phyloP scores from a whole-genome alignment of 2,329 filamentous ascomycete species.

The Cordyceps javanica region DNA sequence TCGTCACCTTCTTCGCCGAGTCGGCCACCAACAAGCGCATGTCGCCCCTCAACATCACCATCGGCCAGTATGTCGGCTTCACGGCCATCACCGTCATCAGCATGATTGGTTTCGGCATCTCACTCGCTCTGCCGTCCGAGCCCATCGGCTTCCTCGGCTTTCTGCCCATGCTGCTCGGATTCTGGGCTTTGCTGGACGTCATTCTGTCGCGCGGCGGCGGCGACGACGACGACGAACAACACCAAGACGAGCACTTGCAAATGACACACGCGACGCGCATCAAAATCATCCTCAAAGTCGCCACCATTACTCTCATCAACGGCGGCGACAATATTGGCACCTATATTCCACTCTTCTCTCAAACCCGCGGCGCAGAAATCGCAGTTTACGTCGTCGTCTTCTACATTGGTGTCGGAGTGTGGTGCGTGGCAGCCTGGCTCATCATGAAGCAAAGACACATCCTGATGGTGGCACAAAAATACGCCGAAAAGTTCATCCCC shows the following conservation, averaged over 20 bases:
- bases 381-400: conserved; percentile 27
- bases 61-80: conserved; percentile 28
- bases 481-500: conserved; percentile 22
- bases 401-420: conserved; percentile 27
- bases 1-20: conserved; percentile 31
- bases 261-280: conserved; percentile 12
- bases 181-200: conserved; percentile 23
- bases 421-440: conserved; percentile 24
- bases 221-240: conserved; percentile 12
- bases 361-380: conserved; percentile 25
- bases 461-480: conserved; percentile 20
- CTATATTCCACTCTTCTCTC: conserved; percentile 29
- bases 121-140: conserved; percentile 25
- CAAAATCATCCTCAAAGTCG: conserved; percentile 23
- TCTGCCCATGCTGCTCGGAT: conserved; percentile 26
- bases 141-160: conserved; percentile 31
- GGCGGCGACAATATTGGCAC: conserved; percentile 31
- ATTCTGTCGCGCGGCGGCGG: conserved; percentile 18
- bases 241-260: conserved; percentile 1
- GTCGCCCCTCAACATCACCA: conserved; percentile 19
- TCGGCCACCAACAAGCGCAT: conserved; percentile 21
- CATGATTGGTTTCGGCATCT: conserved; percentile 28
- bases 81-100: conserved; percentile 27
- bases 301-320: conserved; percentile 27
- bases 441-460: conserved; percentile 27